Base-by-base conservation (phyloP, 148 eudicot genomes). In the Amaranthus hypochondriacus region DNA sequence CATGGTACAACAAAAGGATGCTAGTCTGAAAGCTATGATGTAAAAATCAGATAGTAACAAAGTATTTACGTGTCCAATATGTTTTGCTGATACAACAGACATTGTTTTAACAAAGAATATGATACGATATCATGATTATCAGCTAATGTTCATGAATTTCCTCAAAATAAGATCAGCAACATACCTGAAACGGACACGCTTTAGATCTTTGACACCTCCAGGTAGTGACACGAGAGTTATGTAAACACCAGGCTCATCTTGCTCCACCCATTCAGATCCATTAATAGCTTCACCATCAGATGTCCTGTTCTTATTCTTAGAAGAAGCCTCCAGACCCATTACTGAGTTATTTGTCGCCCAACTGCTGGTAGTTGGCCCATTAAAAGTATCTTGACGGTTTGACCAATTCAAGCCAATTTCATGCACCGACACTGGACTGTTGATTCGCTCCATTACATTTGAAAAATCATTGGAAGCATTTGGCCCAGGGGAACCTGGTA, bases 281-380 rank as follows among this genome's bases (percentile, higher is more conserved):
- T 57, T 76, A 75, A 76, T 84, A 52, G 87, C 64, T 71, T 90
- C 98, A 63, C 61, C 75, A 58, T 91, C 96, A 69, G 77, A 80
- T 75, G 80, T 83, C 84, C 81, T 84, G 70, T 83, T 79, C 71
- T 84, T 89, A 80, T 80, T 89, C 77, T 84, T 89, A 69, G 80
- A 57, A 7, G 83, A 66, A 62, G 81, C 70, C 73, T 86, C 94
- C 68, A 79, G 84, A 55, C 79, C 85, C 63, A 65, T 74, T 77
- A 76, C 77, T 75, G 80, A 83, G 76, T 78, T 82, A 75, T 78
- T 80, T 61, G 82, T 73, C 73, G 74, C 69, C 50, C 73, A 84
- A 74, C 58, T 86, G 77, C 69, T 80, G 59, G 81, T 79, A 75
- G 83, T 76, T 18, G 79, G 43, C 21, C 81, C 78, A 61, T 81